Conservation (phyloP, 768 basidiomycete genomes). For the Hypsizygus marmoreus region DNA sequence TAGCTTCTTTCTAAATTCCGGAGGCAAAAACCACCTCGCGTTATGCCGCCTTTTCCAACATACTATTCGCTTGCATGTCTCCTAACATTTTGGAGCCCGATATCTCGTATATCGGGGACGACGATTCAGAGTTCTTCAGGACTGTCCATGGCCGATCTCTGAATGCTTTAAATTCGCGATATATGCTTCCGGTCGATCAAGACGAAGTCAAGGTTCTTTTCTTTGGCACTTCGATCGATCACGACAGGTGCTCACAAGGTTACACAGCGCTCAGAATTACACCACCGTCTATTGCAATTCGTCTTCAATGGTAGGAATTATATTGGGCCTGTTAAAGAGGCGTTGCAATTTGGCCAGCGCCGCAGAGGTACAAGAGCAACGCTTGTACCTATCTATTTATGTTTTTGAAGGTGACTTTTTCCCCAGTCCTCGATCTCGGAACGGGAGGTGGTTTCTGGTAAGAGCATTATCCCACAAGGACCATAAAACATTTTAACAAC, state of each 20-base stretch:
- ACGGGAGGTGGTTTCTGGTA: constrained; percentile 69
- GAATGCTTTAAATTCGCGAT: constrained; percentile 55
- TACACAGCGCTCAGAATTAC: constrained; percentile 58
- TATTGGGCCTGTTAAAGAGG: constrained; percentile 63
- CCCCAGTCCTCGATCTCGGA: constrained; percentile 63
- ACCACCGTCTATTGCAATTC: constrained; percentile 69
- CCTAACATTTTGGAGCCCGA: constrained; percentile 15
- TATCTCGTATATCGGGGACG: constrained; percentile 32
- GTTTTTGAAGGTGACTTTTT: constrained; percentile 21
- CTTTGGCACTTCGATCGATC: constrained; percentile 1
- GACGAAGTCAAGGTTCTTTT: constrained; percentile 57
- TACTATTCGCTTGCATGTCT: constrained; percentile 23
- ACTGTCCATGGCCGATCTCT: constrained; percentile 52
- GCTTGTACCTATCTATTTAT: constrained; percentile 4
- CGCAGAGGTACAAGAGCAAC: constrained; percentile 38
- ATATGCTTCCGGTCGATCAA: constrained; percentile 66
- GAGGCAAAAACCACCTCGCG: constrained; percentile 10
- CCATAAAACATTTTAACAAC: not conserved
- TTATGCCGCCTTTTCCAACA: constrained; percentile 17
- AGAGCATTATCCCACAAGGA: constrained; percentile 10
- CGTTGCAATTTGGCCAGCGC: constrained; percentile 51
- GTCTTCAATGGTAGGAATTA: constrained; percentile 65
- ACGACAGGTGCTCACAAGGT: constrained; percentile 4
- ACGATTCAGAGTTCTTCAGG: constrained; percentile 57
- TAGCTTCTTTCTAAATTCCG: constrained; percentile 6